Conservation (phyloP, 345 rosid species). For the Nephelium lappaceum region DNA sequence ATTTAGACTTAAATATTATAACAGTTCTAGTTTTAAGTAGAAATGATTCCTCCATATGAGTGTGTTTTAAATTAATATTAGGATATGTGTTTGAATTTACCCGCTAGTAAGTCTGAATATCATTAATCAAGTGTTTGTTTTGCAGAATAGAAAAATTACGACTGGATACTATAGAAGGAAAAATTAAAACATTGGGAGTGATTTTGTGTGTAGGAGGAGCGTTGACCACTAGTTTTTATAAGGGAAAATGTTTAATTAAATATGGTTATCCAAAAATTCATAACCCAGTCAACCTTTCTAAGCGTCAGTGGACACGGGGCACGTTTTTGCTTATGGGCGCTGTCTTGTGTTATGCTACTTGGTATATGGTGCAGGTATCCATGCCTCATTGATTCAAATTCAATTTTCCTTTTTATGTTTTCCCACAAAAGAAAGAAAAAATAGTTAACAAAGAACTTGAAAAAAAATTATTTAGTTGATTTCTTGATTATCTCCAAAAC, state of each 20-base stretch:
- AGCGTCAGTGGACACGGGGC: slow-evolving; percentile 35
- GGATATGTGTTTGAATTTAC: too few relatives aligned
- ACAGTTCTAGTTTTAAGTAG: too few relatives aligned
- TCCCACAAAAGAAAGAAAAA: too few relatives aligned
- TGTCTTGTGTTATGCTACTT: slow-evolving; percentile 37
- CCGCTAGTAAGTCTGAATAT: too few relatives aligned
- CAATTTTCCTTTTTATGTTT: too few relatives aligned
- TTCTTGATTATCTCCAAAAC: too few relatives aligned
- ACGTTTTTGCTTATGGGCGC: slow-evolving; percentile 37
- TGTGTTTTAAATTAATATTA: too few relatives aligned
- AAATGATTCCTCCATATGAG: too few relatives aligned
- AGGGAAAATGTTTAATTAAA: slow-evolving; percentile 36
- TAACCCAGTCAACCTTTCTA: neutral
- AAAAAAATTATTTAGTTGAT: too few relatives aligned
- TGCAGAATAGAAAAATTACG: slow-evolving; percentile 41
- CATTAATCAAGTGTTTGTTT: neutral
- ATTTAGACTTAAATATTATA: too few relatives aligned
- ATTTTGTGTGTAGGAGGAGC: slow-evolving; percentile 49
- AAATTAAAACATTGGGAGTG: slow-evolving; percentile 39
- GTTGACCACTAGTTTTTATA: slow-evolving; percentile 30
- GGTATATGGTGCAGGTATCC: slow-evolving; percentile 51
- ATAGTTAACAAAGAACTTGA: too few relatives aligned
- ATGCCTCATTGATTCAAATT: neutral
- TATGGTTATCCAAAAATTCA: slow-evolving; percentile 4
- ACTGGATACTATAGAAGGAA: slow-evolving; percentile 33